Evolutionary conservation across 176 grass and related monocot species (phyloP).

Genomic region (Pontederia crassipes): DNA sequence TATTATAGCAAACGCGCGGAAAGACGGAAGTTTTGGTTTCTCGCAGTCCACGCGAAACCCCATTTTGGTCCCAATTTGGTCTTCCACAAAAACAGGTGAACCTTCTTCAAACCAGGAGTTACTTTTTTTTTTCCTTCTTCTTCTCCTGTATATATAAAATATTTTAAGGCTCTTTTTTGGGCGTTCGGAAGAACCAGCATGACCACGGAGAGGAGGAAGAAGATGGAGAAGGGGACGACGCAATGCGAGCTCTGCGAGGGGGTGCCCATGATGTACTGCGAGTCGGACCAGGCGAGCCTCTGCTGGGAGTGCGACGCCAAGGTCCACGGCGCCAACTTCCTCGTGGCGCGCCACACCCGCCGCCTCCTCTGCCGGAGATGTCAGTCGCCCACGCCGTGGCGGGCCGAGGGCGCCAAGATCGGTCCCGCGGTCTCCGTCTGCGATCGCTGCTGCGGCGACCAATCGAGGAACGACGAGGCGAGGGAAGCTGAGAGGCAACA

Average conservation of each 20-base stretch:
- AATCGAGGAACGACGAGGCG: neutral
- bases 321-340: slow-evolving; percentile 90
- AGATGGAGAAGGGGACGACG: neutral
- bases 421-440: neutral
- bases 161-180: too few relatives aligned
- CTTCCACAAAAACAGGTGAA: too few relatives aligned
- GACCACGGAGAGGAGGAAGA: neutral
- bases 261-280: slow-evolving; percentile 55
- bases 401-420: slow-evolving; percentile 22
- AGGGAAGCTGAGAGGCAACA: neutral
- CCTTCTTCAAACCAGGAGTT: too few relatives aligned
- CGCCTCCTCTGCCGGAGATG: slow-evolving; percentile 10
- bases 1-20: too few relatives aligned
- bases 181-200: too few relatives aligned
- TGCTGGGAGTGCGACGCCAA: slow-evolving; percentile 56
- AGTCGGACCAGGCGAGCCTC: slow-evolving; percentile 56
- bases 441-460: neutral
- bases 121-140: too few relatives aligned
- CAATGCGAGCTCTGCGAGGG: slow-evolving; percentile 48
- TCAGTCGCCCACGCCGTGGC: slow-evolving; percentile 16
- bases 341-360: slow-evolving; percentile 51
- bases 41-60: too few relatives aligned
- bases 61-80: too few relatives aligned
- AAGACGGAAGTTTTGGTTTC: too few relatives aligned
- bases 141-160: too few relatives aligned